These are phyloP conservation scores for Neonothopanus nambi DNA, from an alignment of 1,284 basidiomycete genomes.

Conservation along the genomic window DNA sequence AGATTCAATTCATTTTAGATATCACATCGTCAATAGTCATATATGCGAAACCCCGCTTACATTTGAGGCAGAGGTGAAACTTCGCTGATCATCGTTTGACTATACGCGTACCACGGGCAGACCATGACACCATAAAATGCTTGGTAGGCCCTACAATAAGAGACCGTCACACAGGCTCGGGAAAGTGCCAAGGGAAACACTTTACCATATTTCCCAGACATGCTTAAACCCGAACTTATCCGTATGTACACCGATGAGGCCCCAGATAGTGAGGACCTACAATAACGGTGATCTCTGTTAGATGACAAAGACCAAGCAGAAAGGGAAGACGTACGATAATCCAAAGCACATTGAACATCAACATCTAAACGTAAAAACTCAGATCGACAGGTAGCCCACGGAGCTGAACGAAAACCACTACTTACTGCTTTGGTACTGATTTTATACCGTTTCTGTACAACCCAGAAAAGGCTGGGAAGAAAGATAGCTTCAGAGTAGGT, in stretches of 20 bases:
- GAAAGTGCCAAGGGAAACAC: not conserved
- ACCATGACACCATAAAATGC: constrained; percentile 78
- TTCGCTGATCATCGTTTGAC: constrained; percentile 84
- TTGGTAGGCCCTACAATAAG: constrained; percentile 55
- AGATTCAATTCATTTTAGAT: too few species aligned
- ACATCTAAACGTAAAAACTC: constrained; percentile 48
- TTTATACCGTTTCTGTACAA: constrained; percentile 71
- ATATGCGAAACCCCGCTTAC: constrained; percentile 35
- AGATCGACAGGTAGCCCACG: not conserved
- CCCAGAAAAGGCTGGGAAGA: constrained; percentile 65
- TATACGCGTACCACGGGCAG: constrained; percentile 84
- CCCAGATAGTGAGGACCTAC: constrained; percentile 72
- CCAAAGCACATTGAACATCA: constrained; percentile 73
- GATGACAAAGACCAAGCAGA: not conserved
- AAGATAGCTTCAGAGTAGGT: not conserved
- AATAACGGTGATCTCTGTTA: not conserved
- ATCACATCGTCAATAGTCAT: constrained; percentile 13
- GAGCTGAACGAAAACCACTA: not conserved
- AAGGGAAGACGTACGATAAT: constrained; percentile 50
- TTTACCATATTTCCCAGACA: constrained; percentile 77
- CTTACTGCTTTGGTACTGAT: constrained; percentile 71
- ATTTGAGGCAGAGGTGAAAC: constrained; percentile 76
- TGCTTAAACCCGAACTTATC: constrained; percentile 79
- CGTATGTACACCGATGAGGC: constrained; percentile 75
- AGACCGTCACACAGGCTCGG: not conserved